Conservation (phyloP, 2,329 filamentous ascomycete genomes). For the Fusarium fujikuroi region DNA sequence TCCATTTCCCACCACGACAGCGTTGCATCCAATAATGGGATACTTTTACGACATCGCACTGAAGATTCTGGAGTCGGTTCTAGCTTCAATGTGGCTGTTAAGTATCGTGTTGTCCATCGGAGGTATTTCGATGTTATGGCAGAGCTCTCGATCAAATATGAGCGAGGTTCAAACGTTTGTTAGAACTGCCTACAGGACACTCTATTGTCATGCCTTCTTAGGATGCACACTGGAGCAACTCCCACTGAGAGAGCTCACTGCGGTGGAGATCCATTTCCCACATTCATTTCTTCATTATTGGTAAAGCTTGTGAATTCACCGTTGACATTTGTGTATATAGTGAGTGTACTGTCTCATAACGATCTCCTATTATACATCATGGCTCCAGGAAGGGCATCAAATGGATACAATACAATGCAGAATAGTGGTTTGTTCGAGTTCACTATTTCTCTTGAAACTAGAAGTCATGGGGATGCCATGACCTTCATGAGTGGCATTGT, state of each 20-base stretch:
- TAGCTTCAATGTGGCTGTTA: not conserved
- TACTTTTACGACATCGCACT: not conserved
- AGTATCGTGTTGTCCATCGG: not conserved
- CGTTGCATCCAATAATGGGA: not conserved
- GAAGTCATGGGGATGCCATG: not conserved
- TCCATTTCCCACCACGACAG: not conserved
- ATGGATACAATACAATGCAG: not conserved
- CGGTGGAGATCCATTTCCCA: not conserved
- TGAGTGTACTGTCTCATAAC: not conserved
- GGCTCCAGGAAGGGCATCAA: not conserved
- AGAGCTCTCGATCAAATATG: not conserved
- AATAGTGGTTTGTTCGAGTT: not conserved
- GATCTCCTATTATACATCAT: not conserved
- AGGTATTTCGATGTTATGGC: no score
- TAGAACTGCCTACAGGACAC: not conserved
- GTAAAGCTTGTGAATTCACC: not conserved
- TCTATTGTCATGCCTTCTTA: not conserved
- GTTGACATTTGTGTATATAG: not conserved
- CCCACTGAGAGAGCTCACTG: no score
- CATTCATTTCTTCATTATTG: not conserved
- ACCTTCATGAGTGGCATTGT: not conserved
- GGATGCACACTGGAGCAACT: not conserved
- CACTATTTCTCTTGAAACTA: not conserved
- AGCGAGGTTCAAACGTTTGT: not conserved
- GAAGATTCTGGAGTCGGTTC: not conserved